Conservation (phyloP, 2,329 filamentous ascomycete genomes). For the Aspergillus sp. region DNA sequence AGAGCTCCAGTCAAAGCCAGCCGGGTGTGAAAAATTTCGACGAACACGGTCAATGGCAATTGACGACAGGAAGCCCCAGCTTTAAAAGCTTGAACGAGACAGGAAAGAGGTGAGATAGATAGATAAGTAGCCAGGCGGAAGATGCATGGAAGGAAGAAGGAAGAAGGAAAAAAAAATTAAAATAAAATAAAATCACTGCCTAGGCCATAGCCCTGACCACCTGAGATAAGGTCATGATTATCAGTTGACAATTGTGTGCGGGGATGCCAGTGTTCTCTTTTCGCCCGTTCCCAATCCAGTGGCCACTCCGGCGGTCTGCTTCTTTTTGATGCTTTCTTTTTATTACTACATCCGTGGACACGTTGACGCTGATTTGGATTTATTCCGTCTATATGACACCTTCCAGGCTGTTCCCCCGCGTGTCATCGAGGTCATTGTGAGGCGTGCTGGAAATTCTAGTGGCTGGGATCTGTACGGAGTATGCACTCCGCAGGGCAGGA, state of each 20-base stretch:
- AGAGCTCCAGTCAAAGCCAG: background rate
- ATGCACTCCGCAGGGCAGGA: background rate
- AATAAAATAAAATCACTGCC: background rate
- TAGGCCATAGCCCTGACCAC: constrained; percentile 2
- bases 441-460: background rate
- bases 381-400: background rate
- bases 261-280: constrained; percentile 1
- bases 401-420: too few species aligned
- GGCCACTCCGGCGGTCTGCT: background rate
- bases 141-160: background rate
- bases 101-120: background rate
- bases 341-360: background rate
- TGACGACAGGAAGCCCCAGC: background rate
- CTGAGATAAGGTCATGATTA: constrained; percentile 7
- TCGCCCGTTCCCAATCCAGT: background rate
- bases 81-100: background rate
- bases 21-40: background rate
- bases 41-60: background rate
- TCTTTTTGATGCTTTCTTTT: too few species aligned
- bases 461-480: background rate
- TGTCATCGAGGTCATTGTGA: too few species aligned
- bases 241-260: constrained; percentile 6
- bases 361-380: background rate
- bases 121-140: background rate
- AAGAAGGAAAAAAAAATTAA: background rate